Evolutionary conservation across 805 yeast species (phyloP), one percentile per base, ranked within the genome.

Genomic region (Sugiyamaella marilandica): DNA sequence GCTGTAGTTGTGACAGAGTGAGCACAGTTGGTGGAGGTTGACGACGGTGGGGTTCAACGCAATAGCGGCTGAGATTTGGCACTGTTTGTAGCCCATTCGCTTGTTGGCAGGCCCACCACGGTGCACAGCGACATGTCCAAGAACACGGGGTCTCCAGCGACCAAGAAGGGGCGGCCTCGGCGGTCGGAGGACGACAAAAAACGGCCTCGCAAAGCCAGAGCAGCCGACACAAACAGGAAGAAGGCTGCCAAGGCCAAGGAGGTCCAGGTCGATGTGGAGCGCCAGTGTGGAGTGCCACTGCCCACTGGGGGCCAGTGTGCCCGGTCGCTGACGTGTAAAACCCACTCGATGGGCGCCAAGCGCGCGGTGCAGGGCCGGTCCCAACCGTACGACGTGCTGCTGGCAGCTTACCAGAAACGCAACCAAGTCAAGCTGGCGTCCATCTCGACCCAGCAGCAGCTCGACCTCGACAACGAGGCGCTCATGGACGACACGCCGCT

Each of bases 341-440:
- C 96, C 0, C 97, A 89, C 69, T 85, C 95, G 1, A 87, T 89
- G 95, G 96, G 96, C 29, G 95, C 96, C 33, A 89, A 89, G 62
- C 78, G 96, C 62, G 89, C 95, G 0, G 96, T 89, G 24, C 83
- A 81, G 18, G 97, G 97, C 5, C 77, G 97, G 63, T 81, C 91
- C 47, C 89, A 90, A 11, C 88, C 95, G 1, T 89, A 87, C 69
- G 96, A 89, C 67, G 83, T 81, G 33, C 71, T 89, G 49, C 72
- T 89, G 52, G 88, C 90, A 24, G 88, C 87, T n/a, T 89, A 90
- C 64, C 97, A 90, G 69, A 82, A 87, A 62, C 78, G 87, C 55
- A 88, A 89, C 64, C 96, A 89, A 69, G 91, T 94, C 35, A 88
- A 88, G 65, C 76, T 86, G 51, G 95, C 90, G 2, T 55, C 70